Conservation (phyloP, 768 basidiomycete species). For the Coprinopsis strossmayeri region DNA sequence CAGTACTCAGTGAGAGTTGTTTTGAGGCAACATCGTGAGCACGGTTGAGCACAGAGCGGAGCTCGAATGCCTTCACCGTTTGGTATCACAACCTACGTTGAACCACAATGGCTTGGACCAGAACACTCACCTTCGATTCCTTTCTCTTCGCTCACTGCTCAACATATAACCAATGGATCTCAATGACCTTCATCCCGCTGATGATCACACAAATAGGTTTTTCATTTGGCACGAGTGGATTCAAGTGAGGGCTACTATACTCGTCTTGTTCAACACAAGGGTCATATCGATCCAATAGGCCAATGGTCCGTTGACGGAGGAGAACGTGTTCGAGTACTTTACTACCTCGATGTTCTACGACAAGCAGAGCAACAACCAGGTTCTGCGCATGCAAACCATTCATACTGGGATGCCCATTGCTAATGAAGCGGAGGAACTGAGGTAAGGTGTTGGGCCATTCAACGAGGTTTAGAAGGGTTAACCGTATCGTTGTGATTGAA, state of each 20-base stretch:
- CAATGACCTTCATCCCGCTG: constrained; percentile 68
- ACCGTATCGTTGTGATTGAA: background rate
- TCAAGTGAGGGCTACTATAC: constrained; percentile 46
- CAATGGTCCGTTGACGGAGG: constrained; percentile 66
- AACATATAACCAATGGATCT: constrained; percentile 29
- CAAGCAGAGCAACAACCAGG: constrained; percentile 89
- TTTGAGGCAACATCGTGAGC: too few species aligned
- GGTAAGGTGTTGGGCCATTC: constrained; percentile 34
- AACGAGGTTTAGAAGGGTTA: background rate
- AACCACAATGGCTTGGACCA: background rate
- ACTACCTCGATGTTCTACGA: constrained; percentile 90
- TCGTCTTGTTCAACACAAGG: background rate
- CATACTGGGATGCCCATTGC: constrained; percentile 70
- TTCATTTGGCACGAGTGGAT: constrained; percentile 94
- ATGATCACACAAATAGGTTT: constrained; percentile 77
- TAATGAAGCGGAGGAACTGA: constrained; percentile 84
- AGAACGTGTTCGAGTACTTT: constrained; percentile 89
- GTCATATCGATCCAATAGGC: constrained; percentile 34
- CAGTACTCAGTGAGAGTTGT: too few species aligned
- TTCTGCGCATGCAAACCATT: constrained; percentile 89
- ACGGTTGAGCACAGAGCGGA: too few species aligned
- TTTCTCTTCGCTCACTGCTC: background rate
- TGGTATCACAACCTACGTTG: too few species aligned
- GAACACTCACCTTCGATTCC: background rate
- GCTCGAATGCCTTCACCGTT: too few species aligned